Evolutionary conservation across 106 monocot species (phyloP).

Genomic region (Dendrobium chrysotoxum): DNA sequence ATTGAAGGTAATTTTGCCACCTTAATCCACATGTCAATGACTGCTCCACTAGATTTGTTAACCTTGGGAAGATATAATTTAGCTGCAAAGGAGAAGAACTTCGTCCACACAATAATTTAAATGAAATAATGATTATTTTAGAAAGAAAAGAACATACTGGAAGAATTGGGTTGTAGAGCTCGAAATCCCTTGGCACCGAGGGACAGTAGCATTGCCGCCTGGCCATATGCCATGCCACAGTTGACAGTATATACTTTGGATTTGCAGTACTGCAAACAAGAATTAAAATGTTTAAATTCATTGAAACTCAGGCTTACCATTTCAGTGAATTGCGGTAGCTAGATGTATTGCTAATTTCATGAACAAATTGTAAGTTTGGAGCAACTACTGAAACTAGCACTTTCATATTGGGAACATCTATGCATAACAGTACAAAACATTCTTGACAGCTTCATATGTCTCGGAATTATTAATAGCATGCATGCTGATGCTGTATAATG

Average conservation of each 20-base stretch:
- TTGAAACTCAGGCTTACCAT: background rate
- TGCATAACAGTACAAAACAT: background rate
- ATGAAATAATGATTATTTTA: background rate
- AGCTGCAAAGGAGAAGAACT: constrained; percentile 31
- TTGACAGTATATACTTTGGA: constrained; percentile 90
- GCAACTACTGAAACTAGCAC: background rate
- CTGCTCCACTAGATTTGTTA: constrained; percentile 82
- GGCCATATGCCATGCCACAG: constrained; percentile 93
- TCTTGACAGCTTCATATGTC: background rate
- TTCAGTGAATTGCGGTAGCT: background rate
- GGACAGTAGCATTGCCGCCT: constrained; percentile 89
- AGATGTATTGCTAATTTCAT: background rate
- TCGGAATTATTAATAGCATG: background rate
- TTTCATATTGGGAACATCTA: background rate
- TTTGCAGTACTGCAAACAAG: constrained; percentile 61
- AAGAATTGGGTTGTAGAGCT: constrained; percentile 80
- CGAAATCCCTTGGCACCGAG: constrained; percentile 79
- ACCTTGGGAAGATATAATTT: constrained; percentile 90
- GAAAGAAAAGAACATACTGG: constrained; percentile 36
- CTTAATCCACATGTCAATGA: constrained; percentile 98
- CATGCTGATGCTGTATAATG: background rate
- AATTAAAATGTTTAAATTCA: background rate
- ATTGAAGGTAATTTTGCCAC: constrained; percentile 15
- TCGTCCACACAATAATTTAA: background rate
- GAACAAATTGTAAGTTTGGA: background rate